A percentile compares a stretch with the other conserved stretches of the same genome.
phyloP scores from a whole-genome alignment of 2,329 filamentous ascomycete genomes.

The Shiraia sp. region DNA sequence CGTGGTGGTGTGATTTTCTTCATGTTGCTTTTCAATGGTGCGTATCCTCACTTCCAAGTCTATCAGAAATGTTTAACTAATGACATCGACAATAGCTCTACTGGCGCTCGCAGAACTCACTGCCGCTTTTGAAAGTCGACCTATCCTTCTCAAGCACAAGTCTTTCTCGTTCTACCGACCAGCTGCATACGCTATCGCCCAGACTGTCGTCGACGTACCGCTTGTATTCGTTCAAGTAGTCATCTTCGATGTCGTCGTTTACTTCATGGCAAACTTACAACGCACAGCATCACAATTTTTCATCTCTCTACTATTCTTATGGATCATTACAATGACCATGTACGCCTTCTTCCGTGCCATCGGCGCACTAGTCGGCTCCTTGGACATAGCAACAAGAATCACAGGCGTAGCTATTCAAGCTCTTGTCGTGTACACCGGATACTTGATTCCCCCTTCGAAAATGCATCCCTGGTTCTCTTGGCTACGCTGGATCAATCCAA shows the following conservation, averaged over 20 bases:
- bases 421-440: constrained; percentile 46
- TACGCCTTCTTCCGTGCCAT: constrained; percentile 48
- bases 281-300: constrained; percentile 65
- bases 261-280: constrained; percentile 63
- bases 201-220: constrained; percentile 62
- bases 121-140: constrained; percentile 63
- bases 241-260: constrained; percentile 64
- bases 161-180: constrained; percentile 71
- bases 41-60: too few species aligned
- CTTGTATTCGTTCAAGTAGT: constrained; percentile 61
- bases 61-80: too few species aligned
- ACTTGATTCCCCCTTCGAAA: constrained; percentile 44
- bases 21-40: constrained; percentile 62
- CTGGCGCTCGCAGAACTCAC: constrained; percentile 65
- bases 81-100: constrained; percentile 44
- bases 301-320: constrained; percentile 65
- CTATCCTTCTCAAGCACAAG: constrained; percentile 72
- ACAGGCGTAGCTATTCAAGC: constrained; percentile 48
- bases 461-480: constrained; percentile 49
- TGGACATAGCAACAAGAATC: constrained; percentile 45
- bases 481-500: constrained; percentile 54
- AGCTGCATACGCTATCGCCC: constrained; percentile 61
- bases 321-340: constrained; percentile 55
- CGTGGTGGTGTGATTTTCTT: constrained; percentile 66
- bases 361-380: constrained; percentile 39